Evolutionary conservation across 108 stramenopile species (phyloP).

Genomic region (Cylindrotheca closterium): DNA sequence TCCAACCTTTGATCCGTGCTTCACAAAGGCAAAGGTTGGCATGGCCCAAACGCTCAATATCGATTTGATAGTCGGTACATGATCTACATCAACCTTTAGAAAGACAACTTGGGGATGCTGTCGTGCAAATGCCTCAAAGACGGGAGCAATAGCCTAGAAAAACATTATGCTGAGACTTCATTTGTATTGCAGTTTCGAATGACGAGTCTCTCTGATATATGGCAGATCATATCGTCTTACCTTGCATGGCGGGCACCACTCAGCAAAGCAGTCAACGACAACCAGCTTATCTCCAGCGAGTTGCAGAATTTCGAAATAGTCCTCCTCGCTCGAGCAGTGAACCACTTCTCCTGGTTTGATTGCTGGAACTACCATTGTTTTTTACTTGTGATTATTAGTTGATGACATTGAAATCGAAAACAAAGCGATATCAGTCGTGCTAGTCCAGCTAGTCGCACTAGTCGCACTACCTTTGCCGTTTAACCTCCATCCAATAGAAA

Average conservation of each 20-base stretch:
- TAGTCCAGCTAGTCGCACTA: no score
- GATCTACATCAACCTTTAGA: constrained; percentile 59
- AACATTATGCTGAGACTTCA: no score
- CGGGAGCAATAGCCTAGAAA: constrained; percentile 45
- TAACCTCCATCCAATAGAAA: no score
- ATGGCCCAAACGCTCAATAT: constrained; percentile 41
- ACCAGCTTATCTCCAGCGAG: constrained; percentile 26
- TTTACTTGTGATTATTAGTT: no score
- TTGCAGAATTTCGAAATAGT: constrained; percentile 24
- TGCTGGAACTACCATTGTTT: no score
- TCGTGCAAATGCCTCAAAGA: constrained; percentile 36
- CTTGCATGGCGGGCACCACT: constrained; percentile 39
- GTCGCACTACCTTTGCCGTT: no score
- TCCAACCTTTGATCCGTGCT: constrained; percentile 33
- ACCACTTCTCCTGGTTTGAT: constrained; percentile 15
- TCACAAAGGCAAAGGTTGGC: constrained; percentile 56
- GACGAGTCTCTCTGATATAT: no score
- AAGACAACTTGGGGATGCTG: constrained; percentile 38
- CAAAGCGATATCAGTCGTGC: no score
- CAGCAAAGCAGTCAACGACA: constrained; percentile 44
- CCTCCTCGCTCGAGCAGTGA: constrained; percentile 24
- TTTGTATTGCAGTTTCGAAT: no score
- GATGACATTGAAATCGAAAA: no score
- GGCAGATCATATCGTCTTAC: no score
- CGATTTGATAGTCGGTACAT: constrained; percentile 29